Conservation (phyloP, 2,329 filamentous ascomycete species). For the Calonectria ilicicola region DNA sequence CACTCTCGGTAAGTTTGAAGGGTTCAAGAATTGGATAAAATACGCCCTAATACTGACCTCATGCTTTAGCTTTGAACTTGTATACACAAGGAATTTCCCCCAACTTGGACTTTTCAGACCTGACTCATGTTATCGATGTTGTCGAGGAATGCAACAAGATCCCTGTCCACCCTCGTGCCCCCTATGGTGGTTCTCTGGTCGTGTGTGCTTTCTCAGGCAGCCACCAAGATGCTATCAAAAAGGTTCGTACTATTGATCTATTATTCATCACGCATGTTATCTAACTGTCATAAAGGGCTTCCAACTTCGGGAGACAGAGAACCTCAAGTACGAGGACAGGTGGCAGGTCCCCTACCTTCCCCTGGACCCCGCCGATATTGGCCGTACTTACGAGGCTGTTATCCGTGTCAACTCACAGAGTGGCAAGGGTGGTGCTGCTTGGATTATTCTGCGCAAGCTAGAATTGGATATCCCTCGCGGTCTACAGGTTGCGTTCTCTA, state of each 20-base stretch:
- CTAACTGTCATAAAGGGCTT: conserved; percentile 63
- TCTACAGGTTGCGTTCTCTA: conserved; percentile 91
- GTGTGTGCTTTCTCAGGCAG: conserved; percentile 91
- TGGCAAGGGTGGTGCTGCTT: conserved; percentile 94
- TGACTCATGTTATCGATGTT: conserved; percentile 85
- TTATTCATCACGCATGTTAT: too few relatives aligned
- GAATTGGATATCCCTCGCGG: conserved; percentile 93
- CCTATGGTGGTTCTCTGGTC: conserved; percentile 92
- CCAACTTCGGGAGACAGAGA: conserved; percentile 73
- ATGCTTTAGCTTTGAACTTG: conserved; percentile 77
- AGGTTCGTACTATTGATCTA: conserved; percentile 49
- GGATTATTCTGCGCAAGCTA: conserved; percentile 90
- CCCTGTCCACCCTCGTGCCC: conserved; percentile 87
- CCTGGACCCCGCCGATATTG: conserved; percentile 92
- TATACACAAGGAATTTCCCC: conserved; percentile 93
- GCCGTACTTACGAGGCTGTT: conserved; percentile 96
- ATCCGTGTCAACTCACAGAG: conserved; percentile 98
- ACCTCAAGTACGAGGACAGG: conserved; percentile 69
- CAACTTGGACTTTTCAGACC: conserved; percentile 90
- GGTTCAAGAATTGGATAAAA: neutral
- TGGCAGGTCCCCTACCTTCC: conserved; percentile 95
- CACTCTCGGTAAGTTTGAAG: conserved; percentile 65
- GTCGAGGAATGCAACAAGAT: conserved; percentile 97
- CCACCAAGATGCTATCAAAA: conserved; percentile 97
- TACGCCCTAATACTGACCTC: neutral